Evolutionary conservation across 768 basidiomycete genomes (phyloP), one percentile per base, ranked within the genome.

Genomic region (Leccinum barrowsii): DNA sequence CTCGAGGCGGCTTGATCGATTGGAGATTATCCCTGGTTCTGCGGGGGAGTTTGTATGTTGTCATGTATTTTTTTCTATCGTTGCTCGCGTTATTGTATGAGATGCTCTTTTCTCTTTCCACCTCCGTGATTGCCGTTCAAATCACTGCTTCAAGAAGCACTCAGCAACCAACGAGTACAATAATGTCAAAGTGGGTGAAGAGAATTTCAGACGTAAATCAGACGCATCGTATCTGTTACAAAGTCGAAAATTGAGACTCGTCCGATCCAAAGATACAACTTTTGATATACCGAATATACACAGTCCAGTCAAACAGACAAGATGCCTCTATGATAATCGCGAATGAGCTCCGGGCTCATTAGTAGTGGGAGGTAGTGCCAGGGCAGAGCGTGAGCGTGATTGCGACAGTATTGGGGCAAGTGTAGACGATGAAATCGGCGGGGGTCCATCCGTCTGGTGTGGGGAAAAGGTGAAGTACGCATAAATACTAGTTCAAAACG

Each of bases 321-420:
- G 3, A 42, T 2, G n/a, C 10, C n/a, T 19, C 40, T 10, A 19
- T 2, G 40, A 40, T 11, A 42, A 42, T 42, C 10, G n/a, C n/a
- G 40, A 42, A 19, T 42, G n/a, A 19, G 40, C n/a, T 40, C 17
- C 37, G n/a, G 37, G 37, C 37, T 42, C n/a, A 5, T n/a, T 42
- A n/a, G 6, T 47, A 15, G 46, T 47, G 22, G 7, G 46, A 47
- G 21, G 22, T 47, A 24, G 46, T 22, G 11, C 46, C 46, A 24
- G 72, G 67, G 61, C 70, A 71, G 52, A 71, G 70, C 7, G 64
- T 73, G 50, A 71, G 56, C 2, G 67, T 73, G 40, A 73, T 70
- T 26, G 5, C 64, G 0, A 26, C 24, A 26, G 67, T 48, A 55
- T 71, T 72, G 17, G 7, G 0, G 55, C 70, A 71, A 44, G 72